Evolutionary conservation across 345 rosid species (phyloP).

Genomic region (Aethionema arabicum): DNA sequence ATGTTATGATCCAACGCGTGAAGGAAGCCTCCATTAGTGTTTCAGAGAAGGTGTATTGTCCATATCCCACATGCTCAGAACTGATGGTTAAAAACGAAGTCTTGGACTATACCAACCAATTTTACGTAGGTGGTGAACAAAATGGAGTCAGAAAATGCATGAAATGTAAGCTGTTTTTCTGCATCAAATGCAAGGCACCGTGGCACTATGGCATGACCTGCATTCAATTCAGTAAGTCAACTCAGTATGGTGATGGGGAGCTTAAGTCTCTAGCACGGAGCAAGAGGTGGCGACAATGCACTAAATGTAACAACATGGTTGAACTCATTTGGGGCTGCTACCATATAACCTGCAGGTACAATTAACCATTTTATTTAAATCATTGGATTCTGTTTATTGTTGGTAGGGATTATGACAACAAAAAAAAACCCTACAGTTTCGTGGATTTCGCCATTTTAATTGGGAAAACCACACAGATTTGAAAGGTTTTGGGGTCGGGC

Average conservation of each 20-base stretch:
- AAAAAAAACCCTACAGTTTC: too few relatives aligned
- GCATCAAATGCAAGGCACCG: constrained; percentile 71
- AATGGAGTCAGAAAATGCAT: constrained; percentile 59
- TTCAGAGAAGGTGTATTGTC: constrained; percentile 71
- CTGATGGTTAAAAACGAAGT: constrained; percentile 63
- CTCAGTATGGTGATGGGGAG: constrained; percentile 54
- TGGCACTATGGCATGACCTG: constrained; percentile 68
- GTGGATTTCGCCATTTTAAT: too few relatives aligned
- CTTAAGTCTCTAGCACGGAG: constrained; percentile 47
- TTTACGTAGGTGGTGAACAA: constrained; percentile 29
- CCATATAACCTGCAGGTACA: constrained; percentile 60
- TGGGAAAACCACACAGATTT: too few relatives aligned
- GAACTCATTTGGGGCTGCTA: constrained; percentile 56
- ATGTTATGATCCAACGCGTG: constrained; percentile 53
- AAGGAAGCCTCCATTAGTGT: constrained; percentile 64
- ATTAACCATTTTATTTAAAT: not conserved
- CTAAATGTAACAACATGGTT: constrained; percentile 49
- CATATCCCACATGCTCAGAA: constrained; percentile 73
- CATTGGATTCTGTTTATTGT: not conserved
- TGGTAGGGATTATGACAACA: too few relatives aligned
- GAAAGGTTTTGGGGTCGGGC: too few relatives aligned
- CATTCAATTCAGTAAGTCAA: constrained; percentile 39
- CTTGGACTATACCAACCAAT: constrained; percentile 40
- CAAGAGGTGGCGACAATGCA: constrained; percentile 53
- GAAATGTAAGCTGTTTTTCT: constrained; percentile 55